Conservation (phyloP, 2,329 filamentous ascomycete genomes). For the Madurella fahalii region DNA sequence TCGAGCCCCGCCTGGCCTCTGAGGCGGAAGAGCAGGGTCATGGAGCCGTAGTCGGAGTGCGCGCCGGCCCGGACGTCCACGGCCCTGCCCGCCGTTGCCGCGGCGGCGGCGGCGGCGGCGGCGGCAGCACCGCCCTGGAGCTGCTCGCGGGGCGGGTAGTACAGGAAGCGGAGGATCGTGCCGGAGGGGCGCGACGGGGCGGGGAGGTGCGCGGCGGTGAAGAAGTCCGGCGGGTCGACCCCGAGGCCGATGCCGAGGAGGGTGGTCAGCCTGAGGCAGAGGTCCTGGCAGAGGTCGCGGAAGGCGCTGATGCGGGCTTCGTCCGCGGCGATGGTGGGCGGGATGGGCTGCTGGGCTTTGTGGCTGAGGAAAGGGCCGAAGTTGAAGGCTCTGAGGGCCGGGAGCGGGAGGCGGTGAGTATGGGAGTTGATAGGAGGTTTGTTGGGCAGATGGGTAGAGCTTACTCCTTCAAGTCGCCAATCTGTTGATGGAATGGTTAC, state of each 20-base stretch:
- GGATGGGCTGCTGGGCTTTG: conserved; percentile 73
- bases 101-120: no score
- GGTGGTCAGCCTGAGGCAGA: conserved; percentile 69
- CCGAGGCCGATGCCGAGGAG: conserved; percentile 76
- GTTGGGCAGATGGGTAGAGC: conserved; percentile 11
- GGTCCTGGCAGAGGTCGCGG: conserved; percentile 62
- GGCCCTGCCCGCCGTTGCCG: conserved; percentile 42
- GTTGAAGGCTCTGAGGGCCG: conserved; percentile 71
- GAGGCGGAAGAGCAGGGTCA: conserved; percentile 79
- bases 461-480: conserved; percentile 86
- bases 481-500: conserved; percentile 39
- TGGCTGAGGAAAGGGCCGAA: conserved; percentile 70
- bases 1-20: conserved; percentile 83
- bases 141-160: conserved; percentile 59
- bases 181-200: conserved; percentile 44
- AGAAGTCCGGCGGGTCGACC: conserved; percentile 50
- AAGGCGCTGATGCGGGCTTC: conserved; percentile 63
- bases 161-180: conserved; percentile 65
- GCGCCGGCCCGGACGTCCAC: conserved; percentile 80
- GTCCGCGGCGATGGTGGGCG: conserved; percentile 56
- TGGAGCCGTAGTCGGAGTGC: conserved; percentile 79
- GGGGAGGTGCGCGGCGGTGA: conserved; percentile 48
- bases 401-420: background rate
- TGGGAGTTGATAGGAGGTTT: background rate
- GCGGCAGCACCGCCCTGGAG: background rate